Evolutionary conservation across 495 filamentous ascomycete species (phyloP), one percentile per base, ranked within the genome.

Genomic region (Chaetomium tenue): DNA sequence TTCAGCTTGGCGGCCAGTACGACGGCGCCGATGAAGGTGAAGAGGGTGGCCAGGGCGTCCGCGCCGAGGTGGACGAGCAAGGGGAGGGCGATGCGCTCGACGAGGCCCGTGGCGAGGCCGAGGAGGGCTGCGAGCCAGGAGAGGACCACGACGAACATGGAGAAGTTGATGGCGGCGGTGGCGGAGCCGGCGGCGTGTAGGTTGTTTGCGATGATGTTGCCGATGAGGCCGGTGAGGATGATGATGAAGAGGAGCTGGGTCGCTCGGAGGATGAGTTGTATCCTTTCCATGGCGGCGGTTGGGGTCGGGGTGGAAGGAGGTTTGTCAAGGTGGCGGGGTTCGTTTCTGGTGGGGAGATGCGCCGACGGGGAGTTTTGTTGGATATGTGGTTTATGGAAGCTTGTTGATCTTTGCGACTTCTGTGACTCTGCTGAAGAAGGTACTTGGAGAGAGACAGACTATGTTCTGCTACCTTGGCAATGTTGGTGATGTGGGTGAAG

Each of bases 151-250:
- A 79, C 78, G 68, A 82, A 82, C 75, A 82, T 81, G 69, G 75
- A 65, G 72, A 81, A 82, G 72, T 82, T 81, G 71, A 81, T 70
- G 66, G 79, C 76, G 20, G 78, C 71, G 25, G 71, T 73, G 39
- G 76, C 74, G 9, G 68, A 62, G 33, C 58, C 58, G 28, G 78
- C 70, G 56, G 75, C 78, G 67, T 55, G 58, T 33, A 74, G 59
- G 68, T 80, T 79, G 68, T 52, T 75, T 15, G 78, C 77, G 65
- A 81, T 79, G 67, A 82, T 75, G 66, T 82, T 82, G 70, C 80
- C 80, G 70, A 82, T 75, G 40, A 82, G 75, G 26, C 73, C 79
- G 8, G 80, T 81, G 18, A 76, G 72, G 66, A 82, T 69, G 42
- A 82, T 56, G 59, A 76, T 68, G 52, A 77, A 76, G 60, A 82